Base-by-base conservation (phyloP, 495 filamentous ascomycete genomes). In the Penicillium taxi region DNA sequence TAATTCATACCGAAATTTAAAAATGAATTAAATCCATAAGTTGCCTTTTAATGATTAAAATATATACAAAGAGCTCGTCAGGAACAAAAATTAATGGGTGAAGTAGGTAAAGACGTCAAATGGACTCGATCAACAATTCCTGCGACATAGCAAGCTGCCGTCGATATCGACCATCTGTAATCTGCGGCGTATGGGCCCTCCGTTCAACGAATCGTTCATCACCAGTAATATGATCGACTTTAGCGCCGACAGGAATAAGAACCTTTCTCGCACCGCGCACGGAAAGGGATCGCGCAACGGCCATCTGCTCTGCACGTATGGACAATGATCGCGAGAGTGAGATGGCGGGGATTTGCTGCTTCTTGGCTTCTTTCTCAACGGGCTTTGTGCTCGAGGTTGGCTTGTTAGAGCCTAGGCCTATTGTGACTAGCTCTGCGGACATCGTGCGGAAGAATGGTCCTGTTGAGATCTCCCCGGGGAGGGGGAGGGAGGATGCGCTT, bases 241-340 rank as follows among this genome's bases (percentile, higher is more conserved):
- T 41, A 2, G 53, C 32, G 11, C 58, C 47, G 12, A 70, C 49
- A 0, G 65, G 63, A 13, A 67, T 58, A 11, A 67, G 37, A 9
- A 61, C 44, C 27, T 46, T 52, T 36, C 50, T 62, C n/a, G 53
- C 56, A 14, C 50, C 48, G 0, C 59, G 60, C 1, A 70, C 58
- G 9, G 64, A 68, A 11, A 70, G 42, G 7, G 66, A 67, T 9
- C 62, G 44, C 5, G 66, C 66, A 20, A 55, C 58, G 2, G 66
- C 68, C 18, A 70, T 45, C 29, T 67, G 56, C 14, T 67, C 46
- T 0, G 36, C 53, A 4, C 58, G 61, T 7, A 47, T 24, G 25
- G 7, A 5, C n/a, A 7, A 9, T 29, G 35, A 28, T 23, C 17
- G 19, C 24, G 12, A 25, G 35, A 5, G 25, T 23, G 35, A 29